These are phyloP conservation scores for Starmerella tilneyi DNA, from an alignment of 805 yeast species.

Conservation along the genomic window DNA sequence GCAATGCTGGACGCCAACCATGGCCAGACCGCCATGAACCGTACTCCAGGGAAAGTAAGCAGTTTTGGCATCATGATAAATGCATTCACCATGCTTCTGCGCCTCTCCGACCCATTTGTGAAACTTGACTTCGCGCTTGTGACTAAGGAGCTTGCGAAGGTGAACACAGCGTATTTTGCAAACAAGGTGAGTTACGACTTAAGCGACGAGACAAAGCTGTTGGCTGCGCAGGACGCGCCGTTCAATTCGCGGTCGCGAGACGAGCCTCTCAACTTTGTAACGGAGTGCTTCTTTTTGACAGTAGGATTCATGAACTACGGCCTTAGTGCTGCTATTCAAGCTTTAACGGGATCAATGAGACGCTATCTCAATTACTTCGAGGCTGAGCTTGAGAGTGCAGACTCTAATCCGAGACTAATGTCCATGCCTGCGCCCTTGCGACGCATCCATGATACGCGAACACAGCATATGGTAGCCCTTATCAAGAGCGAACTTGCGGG, in stretches of 20 bases:
- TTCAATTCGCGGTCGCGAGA: slow-evolving; percentile 8
- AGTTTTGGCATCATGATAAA: slow-evolving; percentile 77
- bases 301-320: slow-evolving; percentile 80
- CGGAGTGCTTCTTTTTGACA: slow-evolving; percentile 76
- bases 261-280: slow-evolving; percentile 68
- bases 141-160: slow-evolving; percentile 57
- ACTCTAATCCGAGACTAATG: slow-evolving; percentile 5
- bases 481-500: slow-evolving; percentile 34
- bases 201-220: slow-evolving; percentile 70
- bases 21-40: slow-evolving; percentile 70
- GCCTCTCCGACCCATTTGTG: slow-evolving; percentile 74
- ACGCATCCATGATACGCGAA: background rate
- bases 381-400: slow-evolving; percentile 21
- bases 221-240: slow-evolving; percentile 64
- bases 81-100: slow-evolving; percentile 53
- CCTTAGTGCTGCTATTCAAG: slow-evolving; percentile 61
- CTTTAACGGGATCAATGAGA: slow-evolving; percentile 43
- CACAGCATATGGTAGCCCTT: background rate
- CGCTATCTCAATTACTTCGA: slow-evolving; percentile 37
- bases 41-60: slow-evolving; percentile 54
- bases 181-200: slow-evolving; percentile 49
- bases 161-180: slow-evolving; percentile 60
- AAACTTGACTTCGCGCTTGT: slow-evolving; percentile 37
- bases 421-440: slow-evolving; percentile 3
- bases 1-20: slow-evolving; percentile 72